phyloP scores from a whole-genome alignment of 192 early-diverging fungal genomes.

The Glomus cerebriforme region DNA sequence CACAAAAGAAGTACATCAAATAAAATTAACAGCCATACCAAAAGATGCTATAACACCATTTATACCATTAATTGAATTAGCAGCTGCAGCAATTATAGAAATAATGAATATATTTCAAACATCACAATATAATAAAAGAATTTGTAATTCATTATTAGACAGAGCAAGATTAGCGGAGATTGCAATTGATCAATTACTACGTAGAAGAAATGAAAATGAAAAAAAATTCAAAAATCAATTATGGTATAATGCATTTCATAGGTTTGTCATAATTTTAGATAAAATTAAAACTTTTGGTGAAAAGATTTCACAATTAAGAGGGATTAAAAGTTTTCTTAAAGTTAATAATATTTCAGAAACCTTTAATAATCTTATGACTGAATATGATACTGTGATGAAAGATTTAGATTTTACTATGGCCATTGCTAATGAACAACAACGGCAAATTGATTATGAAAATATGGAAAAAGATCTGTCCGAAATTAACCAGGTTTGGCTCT shows the following conservation, averaged over 20 bases:
- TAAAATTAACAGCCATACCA: too few species aligned
- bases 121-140: conserved; percentile 31
- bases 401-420: conserved; percentile 13
- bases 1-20: too few species aligned
- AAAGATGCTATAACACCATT: conserved; percentile 17
- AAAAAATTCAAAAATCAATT: background rate
- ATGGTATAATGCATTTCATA: conserved; percentile 11
- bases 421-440: conserved; percentile 21
- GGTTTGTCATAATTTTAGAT: background rate
- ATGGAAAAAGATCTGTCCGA: conserved; percentile 10
- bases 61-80: background rate
- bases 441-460: background rate
- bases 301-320: conserved; percentile 15
- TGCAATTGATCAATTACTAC: background rate
- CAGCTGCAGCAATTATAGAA: background rate
- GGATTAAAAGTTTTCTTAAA: conserved; percentile 1
- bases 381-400: conserved; percentile 5
- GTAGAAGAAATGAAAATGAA: conserved; percentile 15
- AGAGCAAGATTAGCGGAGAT: background rate
- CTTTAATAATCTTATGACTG: background rate
- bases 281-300: conserved; percentile 15
- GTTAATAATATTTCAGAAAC: background rate
- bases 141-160: conserved; percentile 27
- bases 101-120: conserved; percentile 9
- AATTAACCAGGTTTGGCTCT: background rate